Base-by-base conservation (phyloP, 148 eudicot genomes). In the Rhododendron vialii region DNA sequence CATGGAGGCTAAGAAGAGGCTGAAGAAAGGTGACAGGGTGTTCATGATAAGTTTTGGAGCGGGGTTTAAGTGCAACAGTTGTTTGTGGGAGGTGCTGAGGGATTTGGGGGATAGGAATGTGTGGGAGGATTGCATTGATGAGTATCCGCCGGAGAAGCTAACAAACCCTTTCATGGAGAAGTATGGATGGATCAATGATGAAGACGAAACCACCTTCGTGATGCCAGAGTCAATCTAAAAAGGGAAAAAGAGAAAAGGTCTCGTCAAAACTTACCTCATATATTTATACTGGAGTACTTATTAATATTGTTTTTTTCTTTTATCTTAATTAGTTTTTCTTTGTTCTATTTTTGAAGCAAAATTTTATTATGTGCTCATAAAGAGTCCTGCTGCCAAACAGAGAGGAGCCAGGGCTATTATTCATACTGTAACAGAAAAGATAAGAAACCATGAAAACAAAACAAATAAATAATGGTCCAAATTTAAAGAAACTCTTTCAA, bases 21-120 rank as follows among this genome's bases (percentile, higher is more conserved):
- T 91, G 17, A 90, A 89, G 80, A 90, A 86, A 78, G 93, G 93
- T 33, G 88, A 91, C 48, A 88, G 45, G 73, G 35, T 91, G 24
- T 84, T 88, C 13, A 91, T 91, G 93, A 87, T 91, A 8, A 90
- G 93, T 47, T 90, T 91, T 65, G 93, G 93, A 5, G 89, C 92
- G 1, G 93, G 93, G 5, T 91, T 91, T 57, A 91, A 91, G 85
- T 88, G 88, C 47, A 86, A 86, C 74, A 88, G 88, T 45, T 88
- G 90, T 59, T 53, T 88, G 78, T 88, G 90, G 88, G 90, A 88
- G 84, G 89, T 89, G 17, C 53, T 87, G 84, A 87, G 87, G 38
- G 91, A 87, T 53, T 86, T 89, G 89, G 85, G 86, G 38, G 86
- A 71, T 43, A 45, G 45, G 28, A 89, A 89, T 82, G 89, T 85